Base-by-base conservation (phyloP, 2,329 filamentous ascomycete species). In the Pseudopithomyces chartarum region DNA sequence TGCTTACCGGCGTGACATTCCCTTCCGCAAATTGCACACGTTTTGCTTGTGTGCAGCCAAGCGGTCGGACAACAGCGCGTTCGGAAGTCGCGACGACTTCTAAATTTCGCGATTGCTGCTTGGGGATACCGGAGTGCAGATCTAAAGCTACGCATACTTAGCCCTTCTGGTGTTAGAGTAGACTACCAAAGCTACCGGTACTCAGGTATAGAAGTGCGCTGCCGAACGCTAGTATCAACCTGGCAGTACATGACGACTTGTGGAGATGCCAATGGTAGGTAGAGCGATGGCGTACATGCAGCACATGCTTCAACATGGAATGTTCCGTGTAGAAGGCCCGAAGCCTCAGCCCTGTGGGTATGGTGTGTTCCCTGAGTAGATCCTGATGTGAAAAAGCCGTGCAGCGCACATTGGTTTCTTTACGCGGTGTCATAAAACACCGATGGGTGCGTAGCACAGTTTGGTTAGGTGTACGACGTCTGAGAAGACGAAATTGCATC, bases 241-340 rank as follows among this genome's bases (percentile, higher is more conserved):
- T 22, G 17, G 12, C 34, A n/a, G 44, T 47, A 19, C 32, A 6
- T 6, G 33, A 33, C 19, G 32, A 19, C 45, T 6, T 36, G 45
- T 48, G 45, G 45, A 47, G 45, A 48, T n/a, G n/a, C n/a, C n/a
- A n/a, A n/a, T 19, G 10, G 48, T 51, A n/a, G n/a, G n/a, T n/a
- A 46, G 36, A n/a, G 20, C 33, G n/a, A 32, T 40, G n/a, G 47
- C 47, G 47, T 42, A 46, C 48, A n/a, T n/a, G n/a, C n/a, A 34
- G 39, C 26, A 36, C 32, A 20, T 40, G 48, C 26, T 20, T 17
- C 15, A 42, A 12, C 10, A 15, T 34, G 12, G 48, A 15, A 39
- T 15, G n/a, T 17, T 42, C 38, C 38, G 48, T 17, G 1, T 33
- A 11, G 15, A 22, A 22, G 34, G 48, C 48, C 48, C 48, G 38